Base-by-base conservation (phyloP, 768 basidiomycete genomes). In the Exidia glandulosa region DNA sequence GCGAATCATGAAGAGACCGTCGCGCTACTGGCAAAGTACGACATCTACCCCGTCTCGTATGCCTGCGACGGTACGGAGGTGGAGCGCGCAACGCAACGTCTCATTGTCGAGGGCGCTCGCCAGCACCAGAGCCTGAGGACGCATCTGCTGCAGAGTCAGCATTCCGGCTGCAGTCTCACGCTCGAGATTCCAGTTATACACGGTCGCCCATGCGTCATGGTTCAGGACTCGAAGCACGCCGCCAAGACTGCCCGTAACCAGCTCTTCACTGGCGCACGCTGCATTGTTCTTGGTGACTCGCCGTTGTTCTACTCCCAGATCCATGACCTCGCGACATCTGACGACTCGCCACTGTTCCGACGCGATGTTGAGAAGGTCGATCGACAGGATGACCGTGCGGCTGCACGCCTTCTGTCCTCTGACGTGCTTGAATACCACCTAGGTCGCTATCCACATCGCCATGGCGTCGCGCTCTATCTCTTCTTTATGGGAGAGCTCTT, bases 331-430 rank as follows among this genome's bases (percentile, higher is more conserved):
- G 69, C 66, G 5, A 19, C 16, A 0, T 56, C 57, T 27, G 52
- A 27, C 23, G 41, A 19, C 41, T 9, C 41, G 5, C 70, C 73
- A 1, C 60, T 75, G 0, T 73, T 68, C 57, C 33, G 32, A 3
- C 68, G 69, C 0, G 74, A 75, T 61, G 72, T 79, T 1, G 71
- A 74, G 25, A 72, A 72, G 52, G 31, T 76, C 0, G 76, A 80
- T 58, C 62, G 71, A 0, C 77, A 80, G 67, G 79, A 79, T 64
- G 76, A 80, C 61, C 68, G 66, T 60, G 77, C 77, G 0, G 78
- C 77, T 0, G 59, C 70, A 3, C 70, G 74, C 0, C 63, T 79
- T 0, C 77, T 79, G 59, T 77, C 73, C 2, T 72, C 73, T 0
- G 60, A 62, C 2, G 63, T 66, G 0, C 65, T 79, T 1, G 34